A percentile compares a stretch with the other conserved stretches of the same genome.
phyloP scores from a whole-genome alignment of 805 yeast species.

The Candida sithepensis region DNA sequence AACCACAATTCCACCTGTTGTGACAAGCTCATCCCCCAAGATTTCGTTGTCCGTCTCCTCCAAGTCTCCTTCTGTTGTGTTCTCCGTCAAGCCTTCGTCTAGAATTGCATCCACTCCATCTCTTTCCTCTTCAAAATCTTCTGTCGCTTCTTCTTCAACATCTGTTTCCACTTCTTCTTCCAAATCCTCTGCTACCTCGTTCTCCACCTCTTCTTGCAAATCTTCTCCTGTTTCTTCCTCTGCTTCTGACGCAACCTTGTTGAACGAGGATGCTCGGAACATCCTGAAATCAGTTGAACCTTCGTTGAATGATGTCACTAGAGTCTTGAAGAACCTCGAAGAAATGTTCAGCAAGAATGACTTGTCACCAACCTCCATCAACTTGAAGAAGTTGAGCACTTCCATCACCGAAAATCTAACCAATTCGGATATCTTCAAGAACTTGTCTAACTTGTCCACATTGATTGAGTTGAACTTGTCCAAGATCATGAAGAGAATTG shows the following conservation, averaged over 20 bases:
- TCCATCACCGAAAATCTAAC: constrained; percentile 21
- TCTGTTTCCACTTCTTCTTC: neutral
- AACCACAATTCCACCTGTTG: too few species aligned
- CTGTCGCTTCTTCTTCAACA: neutral
- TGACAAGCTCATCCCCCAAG: too few species aligned
- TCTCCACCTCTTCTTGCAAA: too few species aligned
- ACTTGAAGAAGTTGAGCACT: constrained; percentile 14
- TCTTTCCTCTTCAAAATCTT: neutral
- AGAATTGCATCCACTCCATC: too few species aligned
- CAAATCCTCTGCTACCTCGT: too few species aligned
- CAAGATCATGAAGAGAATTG: constrained; percentile 15
- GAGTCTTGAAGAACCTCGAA: constrained; percentile 10
- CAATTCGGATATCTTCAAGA: constrained; percentile 19
- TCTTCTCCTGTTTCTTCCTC: too few species aligned
- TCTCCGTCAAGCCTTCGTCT: too few species aligned
- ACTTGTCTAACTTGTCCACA: constrained; percentile 13
- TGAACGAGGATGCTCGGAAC: neutral
- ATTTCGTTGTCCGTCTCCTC: too few species aligned
- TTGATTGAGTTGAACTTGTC: constrained; percentile 20
- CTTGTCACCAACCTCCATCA: constrained; percentile 1
- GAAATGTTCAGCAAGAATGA: constrained; percentile 14
- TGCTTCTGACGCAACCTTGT: neutral
- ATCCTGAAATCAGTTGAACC: constrained; percentile 2
- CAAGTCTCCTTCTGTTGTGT: too few species aligned
- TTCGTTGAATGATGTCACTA: constrained; percentile 8